These are phyloP conservation scores for Tilletia setariae DNA, from an alignment of 1,284 basidiomycete genomes.

Conservation along the genomic window DNA sequence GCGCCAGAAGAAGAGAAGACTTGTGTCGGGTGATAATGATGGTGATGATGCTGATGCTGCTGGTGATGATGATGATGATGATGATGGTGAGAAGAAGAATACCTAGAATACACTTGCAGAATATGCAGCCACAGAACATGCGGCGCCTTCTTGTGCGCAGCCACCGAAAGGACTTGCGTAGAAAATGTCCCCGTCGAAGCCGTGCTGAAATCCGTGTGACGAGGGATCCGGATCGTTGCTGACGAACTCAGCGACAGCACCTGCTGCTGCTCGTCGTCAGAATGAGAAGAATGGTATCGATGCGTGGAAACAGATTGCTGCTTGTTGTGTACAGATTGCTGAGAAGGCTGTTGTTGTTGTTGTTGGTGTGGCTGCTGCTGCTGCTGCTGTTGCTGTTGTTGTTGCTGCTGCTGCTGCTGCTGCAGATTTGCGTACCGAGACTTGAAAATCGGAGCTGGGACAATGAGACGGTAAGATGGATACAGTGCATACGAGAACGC, in stretches of 20 bases:
- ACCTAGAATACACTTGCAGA: slow-evolving; percentile 16
- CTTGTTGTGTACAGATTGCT: too few species aligned
- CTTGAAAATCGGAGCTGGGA: background rate
- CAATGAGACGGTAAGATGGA: background rate
- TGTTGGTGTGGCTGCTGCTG: background rate
- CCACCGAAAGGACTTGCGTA: background rate
- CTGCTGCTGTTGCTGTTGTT: background rate
- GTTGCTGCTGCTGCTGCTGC: background rate
- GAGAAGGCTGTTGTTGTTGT: too few species aligned
- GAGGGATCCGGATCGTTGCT: slow-evolving; percentile 2
- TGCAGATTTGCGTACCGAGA: background rate
- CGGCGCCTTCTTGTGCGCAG: background rate
- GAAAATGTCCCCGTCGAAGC: slow-evolving; percentile 12
- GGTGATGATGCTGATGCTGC: background rate
- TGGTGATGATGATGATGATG: background rate
- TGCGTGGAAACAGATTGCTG: background rate
- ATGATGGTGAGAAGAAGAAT: background rate
- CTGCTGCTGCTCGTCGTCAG: background rate
- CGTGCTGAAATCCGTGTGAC: slow-evolving; percentile 9
- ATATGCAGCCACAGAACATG: slow-evolving; percentile 20
- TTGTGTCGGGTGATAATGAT: background rate
- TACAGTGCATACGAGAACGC: slow-evolving; percentile 14
- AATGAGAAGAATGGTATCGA: background rate
- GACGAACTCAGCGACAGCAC: background rate
- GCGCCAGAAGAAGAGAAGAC: background rate